phyloP scores from a whole-genome alignment of 75 land plant species.

The Cupressus sempervirens region DNA sequence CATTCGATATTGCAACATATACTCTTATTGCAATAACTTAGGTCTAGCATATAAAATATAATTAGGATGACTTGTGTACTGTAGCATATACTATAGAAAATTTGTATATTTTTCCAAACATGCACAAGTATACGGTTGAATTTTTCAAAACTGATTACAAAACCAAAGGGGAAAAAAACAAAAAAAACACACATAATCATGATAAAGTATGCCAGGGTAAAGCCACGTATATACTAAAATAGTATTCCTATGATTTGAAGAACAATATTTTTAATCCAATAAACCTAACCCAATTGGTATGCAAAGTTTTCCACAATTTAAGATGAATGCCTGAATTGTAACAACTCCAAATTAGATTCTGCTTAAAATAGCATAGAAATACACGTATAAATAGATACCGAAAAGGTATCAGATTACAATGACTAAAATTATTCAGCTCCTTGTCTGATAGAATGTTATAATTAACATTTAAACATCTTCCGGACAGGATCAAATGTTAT shows the following conservation, averaged over 20 bases:
- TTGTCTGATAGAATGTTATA: background rate
- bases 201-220: background rate
- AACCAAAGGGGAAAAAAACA: no score
- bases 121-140: background rate
- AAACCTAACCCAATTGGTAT: background rate
- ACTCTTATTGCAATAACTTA: no score
- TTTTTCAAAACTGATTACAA: no score
- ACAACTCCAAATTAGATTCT: background rate
- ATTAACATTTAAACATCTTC: background rate
- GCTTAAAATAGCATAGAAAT: background rate
- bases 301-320: background rate
- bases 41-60: background rate
- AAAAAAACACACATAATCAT: background rate
- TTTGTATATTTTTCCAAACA: background rate
- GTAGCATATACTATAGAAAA: background rate
- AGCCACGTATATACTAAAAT: background rate
- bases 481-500: background rate
- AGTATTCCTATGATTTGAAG: background rate
- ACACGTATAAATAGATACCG: background rate
- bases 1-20: no score
- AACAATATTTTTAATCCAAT: background rate
- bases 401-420: background rate
- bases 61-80: background rate
- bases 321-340: background rate
- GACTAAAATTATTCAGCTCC: background rate